Conservation (phyloP, 2,329 filamentous ascomycete species). For the Scorias spongiosa region DNA sequence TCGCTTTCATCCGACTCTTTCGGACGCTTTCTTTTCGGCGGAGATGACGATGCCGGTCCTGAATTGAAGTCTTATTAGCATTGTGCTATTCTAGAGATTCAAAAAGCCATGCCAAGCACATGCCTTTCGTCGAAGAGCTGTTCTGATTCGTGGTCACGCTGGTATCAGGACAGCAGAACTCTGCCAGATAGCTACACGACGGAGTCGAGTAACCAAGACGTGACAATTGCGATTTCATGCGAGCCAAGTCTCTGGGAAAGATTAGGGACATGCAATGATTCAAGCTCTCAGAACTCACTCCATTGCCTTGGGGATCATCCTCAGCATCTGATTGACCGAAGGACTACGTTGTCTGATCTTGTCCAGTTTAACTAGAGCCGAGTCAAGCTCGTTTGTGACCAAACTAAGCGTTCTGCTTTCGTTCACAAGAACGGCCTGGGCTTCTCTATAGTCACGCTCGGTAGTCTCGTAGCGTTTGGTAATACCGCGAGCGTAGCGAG, state of each 20-base stretch:
- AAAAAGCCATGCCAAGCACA: too few species aligned
- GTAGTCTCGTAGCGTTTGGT: neutral
- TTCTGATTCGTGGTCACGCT: too few species aligned
- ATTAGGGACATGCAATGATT: too few species aligned
- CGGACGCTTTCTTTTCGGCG: too few species aligned
- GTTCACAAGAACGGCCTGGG: neutral
- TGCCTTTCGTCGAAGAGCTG: too few species aligned
- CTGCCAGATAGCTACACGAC: neutral
- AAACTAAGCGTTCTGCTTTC: neutral
- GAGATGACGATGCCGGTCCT: too few species aligned
- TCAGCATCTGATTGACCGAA: neutral
- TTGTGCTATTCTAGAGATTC: too few species aligned
- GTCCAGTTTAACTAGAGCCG: neutral
- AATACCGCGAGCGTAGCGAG: neutral
- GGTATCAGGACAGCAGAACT: neutral
- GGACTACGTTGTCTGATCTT: neutral
- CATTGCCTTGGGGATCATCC: neutral
- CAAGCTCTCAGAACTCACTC: neutral
- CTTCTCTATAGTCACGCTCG: neutral
- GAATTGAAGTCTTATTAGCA: too few species aligned
- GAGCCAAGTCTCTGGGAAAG: neutral
- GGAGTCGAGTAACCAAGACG: neutral
- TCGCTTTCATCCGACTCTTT: too few species aligned
- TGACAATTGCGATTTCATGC: neutral
- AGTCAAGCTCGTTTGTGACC: neutral